Conservation (phyloP, 805 yeast species). For the Henningerozyma blattae region DNA sequence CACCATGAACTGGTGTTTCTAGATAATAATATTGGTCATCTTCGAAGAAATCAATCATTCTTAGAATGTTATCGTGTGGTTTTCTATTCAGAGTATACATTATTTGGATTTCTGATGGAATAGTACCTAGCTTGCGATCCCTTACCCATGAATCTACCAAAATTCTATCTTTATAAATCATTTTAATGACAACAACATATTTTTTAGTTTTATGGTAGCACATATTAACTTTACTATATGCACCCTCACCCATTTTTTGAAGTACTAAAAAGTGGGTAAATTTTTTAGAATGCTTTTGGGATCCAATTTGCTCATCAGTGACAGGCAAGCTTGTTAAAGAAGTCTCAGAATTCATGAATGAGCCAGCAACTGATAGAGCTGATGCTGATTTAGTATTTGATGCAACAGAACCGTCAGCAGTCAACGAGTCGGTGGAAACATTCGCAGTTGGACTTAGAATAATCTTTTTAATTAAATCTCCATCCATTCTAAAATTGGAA, state of each 20-base stretch:
- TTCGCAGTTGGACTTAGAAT: slow-evolving; percentile 1
- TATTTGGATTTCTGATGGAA: slow-evolving; percentile 87
- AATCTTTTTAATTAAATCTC: slow-evolving; percentile 12
- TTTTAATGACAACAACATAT: slow-evolving; percentile 68
- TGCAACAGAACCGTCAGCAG: neutral
- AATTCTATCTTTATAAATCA: slow-evolving; percentile 82
- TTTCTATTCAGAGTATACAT: slow-evolving; percentile 60
- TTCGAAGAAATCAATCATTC: slow-evolving; percentile 81
- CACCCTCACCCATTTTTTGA: slow-evolving; percentile 86
- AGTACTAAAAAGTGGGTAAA: slow-evolving; percentile 56
- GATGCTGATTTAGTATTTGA: neutral
- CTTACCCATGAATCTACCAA: slow-evolving; percentile 95
- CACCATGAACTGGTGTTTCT: slow-evolving; percentile 88
- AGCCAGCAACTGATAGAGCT: neutral
- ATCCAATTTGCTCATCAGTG: slow-evolving; percentile 35
- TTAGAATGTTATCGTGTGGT: slow-evolving; percentile 79
- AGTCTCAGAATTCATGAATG: slow-evolving; percentile 36
- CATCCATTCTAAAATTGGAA: slow-evolving; percentile 17
- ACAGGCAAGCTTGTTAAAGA: slow-evolving; percentile 57
- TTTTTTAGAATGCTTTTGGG: slow-evolving; percentile 53
- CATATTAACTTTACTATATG: slow-evolving; percentile 84
- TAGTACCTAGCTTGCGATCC: slow-evolving; percentile 78
- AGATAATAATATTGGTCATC: slow-evolving; percentile 80
- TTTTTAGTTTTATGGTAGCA: slow-evolving; percentile 53
- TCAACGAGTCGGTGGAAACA: neutral